Conservation (phyloP, 345 rosid genomes). For the Ceriops tagal region DNA sequence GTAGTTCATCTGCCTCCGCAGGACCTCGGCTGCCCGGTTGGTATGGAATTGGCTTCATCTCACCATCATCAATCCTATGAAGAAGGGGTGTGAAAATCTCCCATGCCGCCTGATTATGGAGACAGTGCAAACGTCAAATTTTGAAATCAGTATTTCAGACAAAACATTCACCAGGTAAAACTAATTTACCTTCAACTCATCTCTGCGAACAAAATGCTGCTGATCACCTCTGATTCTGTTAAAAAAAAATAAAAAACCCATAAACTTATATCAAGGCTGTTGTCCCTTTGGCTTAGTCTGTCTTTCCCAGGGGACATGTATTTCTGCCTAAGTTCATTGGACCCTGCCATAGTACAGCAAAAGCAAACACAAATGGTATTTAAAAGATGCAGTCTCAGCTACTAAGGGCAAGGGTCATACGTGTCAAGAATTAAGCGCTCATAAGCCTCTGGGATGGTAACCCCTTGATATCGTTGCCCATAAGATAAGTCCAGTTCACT, state of each 20-base stretch:
- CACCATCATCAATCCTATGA: constrained; percentile 76
- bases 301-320: too few species aligned
- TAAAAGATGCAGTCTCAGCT: background rate
- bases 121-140: constrained; percentile 14
- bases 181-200: constrained; percentile 77
- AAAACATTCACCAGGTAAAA: constrained; percentile 5
- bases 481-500: constrained; percentile 97
- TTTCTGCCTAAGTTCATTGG: background rate
- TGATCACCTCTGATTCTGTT: constrained; percentile 89
- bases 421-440: constrained; percentile 98
- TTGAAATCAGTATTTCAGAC: background rate
- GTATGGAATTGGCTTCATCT: constrained; percentile 65
- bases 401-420: constrained; percentile 35
- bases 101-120: constrained; percentile 80
- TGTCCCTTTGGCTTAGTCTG: background rate
- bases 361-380: background rate
- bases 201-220: constrained; percentile 98
- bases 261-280: background rate
- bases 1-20: constrained; percentile 73
- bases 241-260: constrained; percentile 11
- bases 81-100: constrained; percentile 94
- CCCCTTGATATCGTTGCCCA: constrained; percentile 79
- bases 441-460: constrained; percentile 91
- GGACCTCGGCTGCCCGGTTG: constrained; percentile 94
- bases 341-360: background rate